phyloP scores from a whole-genome alignment of 148 eudicot species.

The Fallopia convolvulus region DNA sequence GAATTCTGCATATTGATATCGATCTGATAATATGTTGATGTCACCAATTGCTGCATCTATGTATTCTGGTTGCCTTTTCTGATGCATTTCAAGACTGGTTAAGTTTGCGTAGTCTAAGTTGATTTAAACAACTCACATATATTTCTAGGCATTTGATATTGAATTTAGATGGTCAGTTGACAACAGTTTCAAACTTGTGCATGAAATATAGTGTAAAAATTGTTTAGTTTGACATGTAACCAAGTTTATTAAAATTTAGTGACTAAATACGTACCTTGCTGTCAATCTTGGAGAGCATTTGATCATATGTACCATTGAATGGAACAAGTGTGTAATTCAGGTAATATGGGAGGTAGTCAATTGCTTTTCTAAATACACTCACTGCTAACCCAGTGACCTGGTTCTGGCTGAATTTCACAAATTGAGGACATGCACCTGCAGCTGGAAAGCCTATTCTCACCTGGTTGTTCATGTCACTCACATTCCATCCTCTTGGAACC shows the following conservation, averaged over 20 bases:
- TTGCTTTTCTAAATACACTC: background rate
- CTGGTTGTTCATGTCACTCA: background rate
- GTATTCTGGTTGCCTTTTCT: too few species aligned
- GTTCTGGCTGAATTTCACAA: background rate
- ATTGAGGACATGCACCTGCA: conserved; percentile 4
- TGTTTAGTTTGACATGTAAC: background rate
- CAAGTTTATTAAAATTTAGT: too few species aligned
- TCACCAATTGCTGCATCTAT: background rate
- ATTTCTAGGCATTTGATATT: too few species aligned
- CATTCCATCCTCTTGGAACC: conserved; percentile 10
- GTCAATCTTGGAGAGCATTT: background rate
- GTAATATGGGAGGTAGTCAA: background rate
- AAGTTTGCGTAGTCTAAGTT: too few species aligned
- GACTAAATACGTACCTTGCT: background rate
- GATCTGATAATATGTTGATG: conserved; percentile 2
- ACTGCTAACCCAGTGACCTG: conserved; percentile 5
- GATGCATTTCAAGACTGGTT: too few species aligned
- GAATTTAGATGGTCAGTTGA: background rate
- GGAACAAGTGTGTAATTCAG: background rate
- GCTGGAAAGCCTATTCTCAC: conserved; percentile 1
- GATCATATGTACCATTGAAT: conserved; percentile 5
- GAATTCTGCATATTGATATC: conserved; percentile 3
- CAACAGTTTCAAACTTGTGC: background rate
- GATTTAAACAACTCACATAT: too few species aligned
- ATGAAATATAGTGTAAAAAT: background rate